phyloP scores from a whole-genome alignment of 2,329 filamentous ascomycete genomes.

The Monilinia laxa region DNA sequence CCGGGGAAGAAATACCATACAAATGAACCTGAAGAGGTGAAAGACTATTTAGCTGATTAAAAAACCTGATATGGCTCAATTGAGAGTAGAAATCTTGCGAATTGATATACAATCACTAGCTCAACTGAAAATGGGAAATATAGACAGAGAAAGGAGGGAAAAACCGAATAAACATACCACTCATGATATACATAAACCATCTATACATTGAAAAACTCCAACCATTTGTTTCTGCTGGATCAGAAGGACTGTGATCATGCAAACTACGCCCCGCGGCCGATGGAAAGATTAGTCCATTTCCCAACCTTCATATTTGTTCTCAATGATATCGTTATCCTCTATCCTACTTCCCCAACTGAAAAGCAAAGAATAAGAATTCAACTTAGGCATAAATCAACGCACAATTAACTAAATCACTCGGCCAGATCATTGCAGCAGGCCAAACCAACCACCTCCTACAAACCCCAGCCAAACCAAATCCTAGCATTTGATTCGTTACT shows the following conservation, averaged over 20 bases:
- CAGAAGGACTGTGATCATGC: no score
- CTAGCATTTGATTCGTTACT: constrained; percentile 61
- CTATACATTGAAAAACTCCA: constrained; percentile 57
- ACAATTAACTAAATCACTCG: constrained; percentile 53
- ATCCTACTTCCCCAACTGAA: no score
- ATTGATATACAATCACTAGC: no score
- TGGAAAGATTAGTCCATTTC: constrained; percentile 38
- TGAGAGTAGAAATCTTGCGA: no score
- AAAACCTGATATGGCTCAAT: no score
- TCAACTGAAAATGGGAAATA: no score
- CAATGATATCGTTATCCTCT: no score
- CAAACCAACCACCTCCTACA: constrained; percentile 56
- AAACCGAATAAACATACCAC: constrained; percentile 25
- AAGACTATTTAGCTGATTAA: no score
- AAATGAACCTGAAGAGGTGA: no score
- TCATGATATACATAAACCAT: constrained; percentile 43
- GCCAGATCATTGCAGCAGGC: constrained; percentile 66
- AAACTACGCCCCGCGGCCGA: constrained; percentile 37
- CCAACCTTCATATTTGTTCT: no score
- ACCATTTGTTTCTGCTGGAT: constrained; percentile 44
- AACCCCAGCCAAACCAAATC: constrained; percentile 62
- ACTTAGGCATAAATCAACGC: constrained; percentile 46
- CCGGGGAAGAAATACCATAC: constrained; percentile 55
- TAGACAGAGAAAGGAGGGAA: no score
- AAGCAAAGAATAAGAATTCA: constrained; percentile 36